These are phyloP conservation scores for Didymella keratinophila DNA, from an alignment of 2,329 filamentous ascomycete species.

Conservation along the genomic window DNA sequence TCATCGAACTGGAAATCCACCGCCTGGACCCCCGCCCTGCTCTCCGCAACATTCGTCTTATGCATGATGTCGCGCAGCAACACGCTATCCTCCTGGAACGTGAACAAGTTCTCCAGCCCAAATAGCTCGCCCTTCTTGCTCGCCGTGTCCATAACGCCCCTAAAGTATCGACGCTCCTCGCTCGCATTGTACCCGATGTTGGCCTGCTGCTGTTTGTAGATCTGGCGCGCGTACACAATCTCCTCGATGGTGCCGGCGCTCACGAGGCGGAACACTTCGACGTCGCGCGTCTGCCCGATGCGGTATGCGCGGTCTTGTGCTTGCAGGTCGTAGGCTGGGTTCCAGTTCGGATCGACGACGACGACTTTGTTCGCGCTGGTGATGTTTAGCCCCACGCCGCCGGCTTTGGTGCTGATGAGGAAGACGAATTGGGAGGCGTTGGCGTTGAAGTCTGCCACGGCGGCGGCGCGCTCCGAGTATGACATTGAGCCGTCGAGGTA, in stretches of 20 bases:
- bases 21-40: constrained; percentile 81
- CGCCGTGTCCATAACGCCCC: constrained; percentile 85
- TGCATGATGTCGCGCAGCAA: constrained; percentile 95
- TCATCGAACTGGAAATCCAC: constrained; percentile 69
- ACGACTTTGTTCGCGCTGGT: constrained; percentile 98
- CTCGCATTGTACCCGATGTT: constrained; percentile 97
- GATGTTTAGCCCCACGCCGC: constrained; percentile 94
- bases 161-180: constrained; percentile 92
- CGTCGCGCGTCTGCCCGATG: constrained; percentile 90
- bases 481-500: constrained; percentile 87
- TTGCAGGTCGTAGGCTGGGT: constrained; percentile 91
- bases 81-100: constrained; percentile 79
- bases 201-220: constrained; percentile 98
- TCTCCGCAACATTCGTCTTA: constrained; percentile 96
- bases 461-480: constrained; percentile 81
- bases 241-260: constrained; percentile 94
- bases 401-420: constrained; percentile 91
- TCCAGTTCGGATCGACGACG: constrained; percentile 97
- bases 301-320: constrained; percentile 96
- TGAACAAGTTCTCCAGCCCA: constrained; percentile 85
- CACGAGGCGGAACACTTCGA: constrained; percentile 93
- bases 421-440: constrained; percentile 91
- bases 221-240: constrained; percentile 94
- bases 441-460: constrained; percentile 90
- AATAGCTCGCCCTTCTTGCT: constrained; percentile 93